Evolutionary conservation across 2,329 filamentous ascomycete species (phyloP).

Genomic region (Colletotrichum lentis): DNA sequence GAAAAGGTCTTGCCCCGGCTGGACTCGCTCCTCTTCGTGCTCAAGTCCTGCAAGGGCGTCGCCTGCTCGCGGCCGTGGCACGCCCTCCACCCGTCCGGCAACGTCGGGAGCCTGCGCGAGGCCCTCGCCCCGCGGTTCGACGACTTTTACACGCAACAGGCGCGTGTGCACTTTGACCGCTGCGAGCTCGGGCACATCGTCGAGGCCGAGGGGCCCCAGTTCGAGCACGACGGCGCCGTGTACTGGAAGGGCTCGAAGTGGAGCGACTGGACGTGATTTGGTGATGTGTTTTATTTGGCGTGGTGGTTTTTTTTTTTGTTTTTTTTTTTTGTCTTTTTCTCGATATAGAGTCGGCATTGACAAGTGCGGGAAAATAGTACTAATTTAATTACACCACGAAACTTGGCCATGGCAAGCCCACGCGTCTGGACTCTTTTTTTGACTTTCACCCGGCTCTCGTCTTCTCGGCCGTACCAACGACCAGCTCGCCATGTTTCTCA

Average conservation of each 20-base stretch:
- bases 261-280: constrained; percentile 43
- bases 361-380: neutral
- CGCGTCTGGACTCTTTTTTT: no score
- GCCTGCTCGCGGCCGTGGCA: constrained; percentile 64
- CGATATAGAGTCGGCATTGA: no score
- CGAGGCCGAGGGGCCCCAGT: constrained; percentile 63
- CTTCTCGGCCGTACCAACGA: no score
- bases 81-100: constrained; percentile 61
- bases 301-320: no score
- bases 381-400: no score
- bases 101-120: constrained; percentile 59
- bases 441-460: no score
- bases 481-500: no score
- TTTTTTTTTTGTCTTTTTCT: no score
- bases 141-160: constrained; percentile 59
- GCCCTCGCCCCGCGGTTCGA: constrained; percentile 60
- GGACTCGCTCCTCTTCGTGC: constrained; percentile 65
- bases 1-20: constrained; percentile 59
- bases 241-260: constrained; percentile 42
- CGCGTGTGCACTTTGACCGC: constrained; percentile 58
- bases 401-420: no score
- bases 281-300: neutral
- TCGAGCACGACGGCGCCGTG: constrained; percentile 42
- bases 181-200: constrained; percentile 65
- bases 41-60: constrained; percentile 65